Evolutionary conservation across 352 stramenopile genomes (phyloP).

Genomic region (Phytophthora citrophthora): DNA sequence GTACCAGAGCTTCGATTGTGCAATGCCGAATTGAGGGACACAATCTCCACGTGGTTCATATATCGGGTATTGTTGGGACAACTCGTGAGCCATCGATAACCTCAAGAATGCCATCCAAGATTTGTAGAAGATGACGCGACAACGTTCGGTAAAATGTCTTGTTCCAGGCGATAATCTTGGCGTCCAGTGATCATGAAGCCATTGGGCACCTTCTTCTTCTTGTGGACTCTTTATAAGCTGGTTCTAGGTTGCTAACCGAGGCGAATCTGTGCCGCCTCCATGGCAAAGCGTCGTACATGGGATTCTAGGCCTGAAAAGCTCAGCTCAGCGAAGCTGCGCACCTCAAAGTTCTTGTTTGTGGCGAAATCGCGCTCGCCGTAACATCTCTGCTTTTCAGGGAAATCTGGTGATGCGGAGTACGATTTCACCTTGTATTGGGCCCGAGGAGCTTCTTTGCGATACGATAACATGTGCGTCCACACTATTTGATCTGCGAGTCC

Average conservation of each 20-base stretch:
- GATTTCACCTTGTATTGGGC: constrained; percentile 59
- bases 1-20: no score
- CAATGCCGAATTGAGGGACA: no score
- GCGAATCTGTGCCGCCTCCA: constrained; percentile 31
- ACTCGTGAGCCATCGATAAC: background rate
- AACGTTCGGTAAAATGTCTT: background rate
- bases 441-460: constrained; percentile 42
- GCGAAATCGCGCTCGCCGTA: constrained; percentile 49
- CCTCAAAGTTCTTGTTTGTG: constrained; percentile 36
- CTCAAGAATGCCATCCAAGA: background rate
- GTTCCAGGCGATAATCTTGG: constrained; percentile 2
- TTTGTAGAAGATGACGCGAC: constrained; percentile 4
- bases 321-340: constrained; percentile 31
- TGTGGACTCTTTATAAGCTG: no score
- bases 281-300: constrained; percentile 36
- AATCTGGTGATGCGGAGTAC: constrained; percentile 40
- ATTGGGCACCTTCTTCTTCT: no score
- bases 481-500: constrained; percentile 49
- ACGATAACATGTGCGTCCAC: constrained; percentile 69
- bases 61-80: background rate
- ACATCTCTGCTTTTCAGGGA: constrained; percentile 55
- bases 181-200: background rate
- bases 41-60: no score
- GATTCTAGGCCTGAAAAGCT: constrained; percentile 35
- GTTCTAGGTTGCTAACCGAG: background rate